Evolutionary conservation across 1,139 yeast species (phyloP), one percentile per base, ranked within the genome.

Genomic region (Wickerhamomyces sp.): DNA sequence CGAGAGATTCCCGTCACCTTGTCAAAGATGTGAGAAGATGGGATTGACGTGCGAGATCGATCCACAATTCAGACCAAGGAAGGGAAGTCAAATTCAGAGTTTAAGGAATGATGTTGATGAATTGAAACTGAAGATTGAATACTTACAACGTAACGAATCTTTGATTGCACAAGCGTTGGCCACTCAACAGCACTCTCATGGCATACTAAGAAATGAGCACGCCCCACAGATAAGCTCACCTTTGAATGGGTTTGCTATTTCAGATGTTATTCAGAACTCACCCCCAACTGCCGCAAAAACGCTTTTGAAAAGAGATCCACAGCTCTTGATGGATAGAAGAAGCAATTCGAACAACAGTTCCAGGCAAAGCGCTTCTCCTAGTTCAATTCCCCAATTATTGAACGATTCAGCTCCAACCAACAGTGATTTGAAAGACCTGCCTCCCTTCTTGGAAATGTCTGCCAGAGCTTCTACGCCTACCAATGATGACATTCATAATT

Each of bases 11-110:
- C 97, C 97, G 2, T 70, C 71, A 13, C 87, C 96, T 0, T 90
- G 97, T 60, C 75, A 82, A 25, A 64, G 96, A 43, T 90, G 97
- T 61, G 82, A 78, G 36, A 70, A 83, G 54, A 83, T 85, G 86
- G 81, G 79, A 3, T 68, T 89, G 31, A 75, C 74, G 44, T 90
- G 97, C 66, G 90, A 85, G 52, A 86, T 90, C 27, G 96, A 90
- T 58, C 97, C 97, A 1, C 82, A 82, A 51, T 90, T 88, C 61
- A 74, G 90, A 55, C 97, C 97, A 4, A 83, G 86, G 54, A 89
- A 88, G 60, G 96, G 96, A 1, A 83, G 92, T 3, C 96, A 88
- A 61, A 81, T 89, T 31, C 96, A 88, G 55, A 74, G 83, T 36
- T 67, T 89, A 52, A 76, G 89, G 52, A 86, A 84, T 53, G 97